Conservation (phyloP, 176 grass and related monocot genomes). For the Hyparrhenia diplandra region DNA sequence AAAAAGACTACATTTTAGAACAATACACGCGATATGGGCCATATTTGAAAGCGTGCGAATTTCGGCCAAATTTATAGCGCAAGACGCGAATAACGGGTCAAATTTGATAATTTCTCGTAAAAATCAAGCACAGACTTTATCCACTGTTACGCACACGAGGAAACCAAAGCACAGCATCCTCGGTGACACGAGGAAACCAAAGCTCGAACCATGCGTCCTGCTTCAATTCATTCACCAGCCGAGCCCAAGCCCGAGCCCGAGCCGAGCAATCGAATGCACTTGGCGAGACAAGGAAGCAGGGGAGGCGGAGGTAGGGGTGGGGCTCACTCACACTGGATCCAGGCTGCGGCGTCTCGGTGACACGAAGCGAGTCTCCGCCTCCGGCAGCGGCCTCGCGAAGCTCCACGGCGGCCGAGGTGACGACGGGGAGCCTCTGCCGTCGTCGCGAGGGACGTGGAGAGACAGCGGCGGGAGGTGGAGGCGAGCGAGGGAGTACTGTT, state of each 20-base stretch:
- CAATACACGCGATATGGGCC: no score
- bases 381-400: conserved; percentile 25
- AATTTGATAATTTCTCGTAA: no score
- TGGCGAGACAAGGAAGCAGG: not conserved
- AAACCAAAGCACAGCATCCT: no score
- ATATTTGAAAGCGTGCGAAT: no score
- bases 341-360: conserved; percentile 45
- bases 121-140: no score
- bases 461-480: not conserved
- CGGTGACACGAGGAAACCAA: not conserved
- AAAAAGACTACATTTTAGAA: no score
- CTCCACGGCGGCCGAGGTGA: conserved; percentile 33
- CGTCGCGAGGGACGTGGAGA: conserved; percentile 19
- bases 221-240: not conserved
- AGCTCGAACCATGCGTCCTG: not conserved
- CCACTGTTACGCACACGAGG: no score
- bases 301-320: not conserved
- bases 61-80: no score
- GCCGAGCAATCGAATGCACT: not conserved
- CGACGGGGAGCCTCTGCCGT: not conserved
- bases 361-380: conserved; percentile 42
- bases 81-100: no score
- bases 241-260: no score
- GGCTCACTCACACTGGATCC: conserved; percentile 52
- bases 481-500: not conserved